phyloP scores from a whole-genome alignment of 2,329 filamentous ascomycete genomes.

The Eutypa lata region DNA sequence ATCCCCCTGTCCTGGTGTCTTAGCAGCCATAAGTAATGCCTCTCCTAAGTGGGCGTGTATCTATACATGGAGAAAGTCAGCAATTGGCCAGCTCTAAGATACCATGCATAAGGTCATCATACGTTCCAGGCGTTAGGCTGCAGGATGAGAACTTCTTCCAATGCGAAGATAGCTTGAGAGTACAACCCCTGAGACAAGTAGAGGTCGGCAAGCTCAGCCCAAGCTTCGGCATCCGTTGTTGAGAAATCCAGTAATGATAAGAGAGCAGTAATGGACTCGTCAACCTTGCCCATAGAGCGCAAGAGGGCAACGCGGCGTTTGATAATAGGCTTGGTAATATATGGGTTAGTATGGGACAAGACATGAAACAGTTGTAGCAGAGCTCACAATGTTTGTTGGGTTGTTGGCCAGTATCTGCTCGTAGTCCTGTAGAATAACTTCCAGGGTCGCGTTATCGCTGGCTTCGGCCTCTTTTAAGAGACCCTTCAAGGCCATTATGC shows the following conservation, averaged over 20 bases:
- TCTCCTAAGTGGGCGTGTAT: slow-evolving; percentile 87
- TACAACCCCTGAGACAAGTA: slow-evolving; percentile 79
- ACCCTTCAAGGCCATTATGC: slow-evolving; percentile 78
- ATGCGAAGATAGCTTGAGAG: slow-evolving; percentile 77
- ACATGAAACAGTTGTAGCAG: slow-evolving; percentile 1
- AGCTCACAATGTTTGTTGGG: slow-evolving; percentile 73
- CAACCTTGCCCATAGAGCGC: slow-evolving; percentile 64
- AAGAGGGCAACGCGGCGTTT: slow-evolving; percentile 83
- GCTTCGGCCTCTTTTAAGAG: slow-evolving; percentile 83
- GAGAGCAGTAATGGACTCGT: slow-evolving; percentile 73
- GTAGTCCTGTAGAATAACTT: slow-evolving; percentile 72
- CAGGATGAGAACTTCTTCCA: slow-evolving; percentile 87
- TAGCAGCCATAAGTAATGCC: slow-evolving; percentile 68
- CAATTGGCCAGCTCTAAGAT: slow-evolving; percentile 6
- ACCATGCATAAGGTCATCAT: slow-evolving; percentile 32
- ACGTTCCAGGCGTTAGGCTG: slow-evolving; percentile 95
- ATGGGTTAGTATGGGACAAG: slow-evolving; percentile 1
- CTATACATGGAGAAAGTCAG: slow-evolving; percentile 42
- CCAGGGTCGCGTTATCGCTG: slow-evolving; percentile 60
- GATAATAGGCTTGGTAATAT: slow-evolving; percentile 62
- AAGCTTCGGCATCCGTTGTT: slow-evolving; percentile 88
- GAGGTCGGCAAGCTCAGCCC: slow-evolving; percentile 86
- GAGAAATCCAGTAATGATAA: slow-evolving; percentile 75
- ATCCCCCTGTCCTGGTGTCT: slow-evolving; percentile 37
- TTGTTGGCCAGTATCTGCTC: slow-evolving; percentile 70